Percentiles rank a stretch among this genome's conserved stretches.
Evolutionary conservation across 1,284 basidiomycete genomes (phyloP).

Genomic region (Ustilago curta): DNA sequence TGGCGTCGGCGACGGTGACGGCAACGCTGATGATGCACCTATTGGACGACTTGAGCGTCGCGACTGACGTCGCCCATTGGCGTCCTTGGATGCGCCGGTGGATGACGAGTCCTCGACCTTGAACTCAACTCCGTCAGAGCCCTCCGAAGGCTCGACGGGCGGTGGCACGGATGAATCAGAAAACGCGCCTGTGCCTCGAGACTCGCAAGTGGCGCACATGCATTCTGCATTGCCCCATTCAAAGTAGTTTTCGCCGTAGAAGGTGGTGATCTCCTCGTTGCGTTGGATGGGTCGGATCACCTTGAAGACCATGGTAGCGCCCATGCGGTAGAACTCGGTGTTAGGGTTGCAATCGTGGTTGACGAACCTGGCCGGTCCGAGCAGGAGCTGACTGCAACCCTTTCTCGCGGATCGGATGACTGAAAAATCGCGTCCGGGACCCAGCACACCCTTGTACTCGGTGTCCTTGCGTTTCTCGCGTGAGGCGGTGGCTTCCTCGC

Average conservation of each 20-base stretch:
- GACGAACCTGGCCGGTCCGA: conserved; percentile 92
- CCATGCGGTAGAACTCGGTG: conserved; percentile 85
- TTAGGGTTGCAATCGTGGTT: conserved; percentile 96
- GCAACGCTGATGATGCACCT: conserved; percentile 28
- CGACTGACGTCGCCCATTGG: conserved; percentile 42
- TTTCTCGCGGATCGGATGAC: conserved; percentile 89
- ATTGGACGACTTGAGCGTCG: conserved; percentile 33
- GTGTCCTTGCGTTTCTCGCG: conserved; percentile 50
- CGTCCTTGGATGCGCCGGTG: conserved; percentile 16
- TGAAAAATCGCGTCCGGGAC: conserved; percentile 80
- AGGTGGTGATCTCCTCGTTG: conserved; percentile 83
- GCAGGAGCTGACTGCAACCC: conserved; percentile 89
- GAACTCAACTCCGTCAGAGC: conserved; percentile 21
- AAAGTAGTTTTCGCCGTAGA: conserved; percentile 75
- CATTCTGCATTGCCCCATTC: conserved; percentile 86
- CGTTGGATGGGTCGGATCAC: conserved; percentile 81
- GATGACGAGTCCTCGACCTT: conserved; percentile 29
- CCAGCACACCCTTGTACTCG: conserved; percentile 74
- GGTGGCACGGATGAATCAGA: conserved; percentile 25
- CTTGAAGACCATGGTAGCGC: conserved; percentile 87
- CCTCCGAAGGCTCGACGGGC: conserved; percentile 3
- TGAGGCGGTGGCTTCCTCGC: conserved; percentile 79
- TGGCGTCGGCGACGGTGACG: conserved; percentile 47
- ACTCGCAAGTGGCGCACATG: conserved; percentile 89
- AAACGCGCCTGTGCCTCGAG: conserved; percentile 76